A percentile compares a stretch with the other conserved stretches of the same genome.
Conservation (phyloP, 2,329 filamentous ascomycete species). For the Nemania serpens region DNA sequence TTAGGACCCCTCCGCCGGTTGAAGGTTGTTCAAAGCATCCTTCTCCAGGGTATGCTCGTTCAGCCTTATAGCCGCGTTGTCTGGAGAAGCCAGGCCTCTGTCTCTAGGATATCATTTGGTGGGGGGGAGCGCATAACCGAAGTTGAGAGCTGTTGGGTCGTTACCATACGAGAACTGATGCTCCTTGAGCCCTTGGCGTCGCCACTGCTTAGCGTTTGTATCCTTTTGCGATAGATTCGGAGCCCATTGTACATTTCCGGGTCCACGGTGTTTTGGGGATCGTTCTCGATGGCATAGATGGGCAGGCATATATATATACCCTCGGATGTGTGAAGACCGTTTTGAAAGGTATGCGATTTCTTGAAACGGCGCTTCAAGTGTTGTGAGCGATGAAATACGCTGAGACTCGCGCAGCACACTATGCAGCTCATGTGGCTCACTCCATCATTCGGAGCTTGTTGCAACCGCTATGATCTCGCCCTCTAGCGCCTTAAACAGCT, state of each 20-base stretch:
- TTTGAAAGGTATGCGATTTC: constrained; percentile 7
- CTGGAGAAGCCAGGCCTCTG: too few relatives aligned
- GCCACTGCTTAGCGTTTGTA: too few relatives aligned
- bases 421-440: constrained; percentile 13
- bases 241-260: constrained; percentile 42
- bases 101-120: too few relatives aligned
- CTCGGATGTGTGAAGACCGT: background rate
- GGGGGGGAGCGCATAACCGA: too few relatives aligned
- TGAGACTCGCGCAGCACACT: constrained; percentile 25
- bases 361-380: constrained; percentile 20
- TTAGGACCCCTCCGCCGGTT: too few relatives aligned
- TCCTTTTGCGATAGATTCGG: constrained; percentile 37
- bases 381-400: constrained; percentile 10
- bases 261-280: constrained; percentile 38
- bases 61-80: too few relatives aligned
- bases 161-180: too few relatives aligned
- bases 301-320: constrained; percentile 26
- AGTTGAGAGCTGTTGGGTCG: too few relatives aligned
- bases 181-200: too few relatives aligned
- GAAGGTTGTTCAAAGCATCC: too few relatives aligned
- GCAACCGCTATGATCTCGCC: background rate
- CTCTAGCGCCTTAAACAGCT: background rate
- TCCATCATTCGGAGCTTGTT: background rate
- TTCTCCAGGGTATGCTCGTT: too few relatives aligned
- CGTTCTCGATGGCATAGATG: constrained; percentile 34